Evolutionary conservation across 1,284 basidiomycete genomes (phyloP), one percentile per base, ranked within the genome.

Genomic region (Phellinidium pouzarii): DNA sequence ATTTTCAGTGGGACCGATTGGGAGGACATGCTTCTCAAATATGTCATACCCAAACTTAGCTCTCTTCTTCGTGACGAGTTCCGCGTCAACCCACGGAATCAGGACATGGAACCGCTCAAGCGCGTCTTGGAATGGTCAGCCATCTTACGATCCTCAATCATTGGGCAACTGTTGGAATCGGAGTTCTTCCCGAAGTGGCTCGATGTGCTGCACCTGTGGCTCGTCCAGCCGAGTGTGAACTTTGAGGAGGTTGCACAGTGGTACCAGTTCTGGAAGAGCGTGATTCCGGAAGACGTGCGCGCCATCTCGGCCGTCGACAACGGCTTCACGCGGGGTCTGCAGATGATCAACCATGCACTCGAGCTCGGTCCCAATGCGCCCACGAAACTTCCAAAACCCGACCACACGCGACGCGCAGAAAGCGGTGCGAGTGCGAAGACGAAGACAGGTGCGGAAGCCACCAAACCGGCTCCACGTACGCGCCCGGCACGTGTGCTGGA

Each of bases 121-220:
- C 74, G 74, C 45, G 84, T 93, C 9, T 71, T 98, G 41, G 72
- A 74, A 0, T 99, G 96, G 96, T 72, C 72, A 14, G 62, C 68
- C 22, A 73, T 92, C 41, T 71, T 99, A 27, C 84, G 91, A 3
- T 68, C 80, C 0, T 85, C 87, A 1, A 80, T 93, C 56, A 76
- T 94, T 58, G 77, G 82, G 1, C 87, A 92, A 61, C 69, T 98
- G 5, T 71, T 97, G 58, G 90, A 94, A 65, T 76, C 78, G 6
- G 92, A 93, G 62, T 95, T 99, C 72, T 96, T 98, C 77, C 90
- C 91, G 1, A 94, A 94, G 64, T 99, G 94, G 94, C 76, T 99
- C 47, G 82, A 91, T 41, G 82, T 90, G n/a, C 71, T 99, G 34
- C 85, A 93, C 62, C 69, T 90, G 38, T 98, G 94, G 96, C 82